Evolutionary conservation across 148 eudicot species (phyloP).

Genomic region (Vaccinium macrocarpon): DNA sequence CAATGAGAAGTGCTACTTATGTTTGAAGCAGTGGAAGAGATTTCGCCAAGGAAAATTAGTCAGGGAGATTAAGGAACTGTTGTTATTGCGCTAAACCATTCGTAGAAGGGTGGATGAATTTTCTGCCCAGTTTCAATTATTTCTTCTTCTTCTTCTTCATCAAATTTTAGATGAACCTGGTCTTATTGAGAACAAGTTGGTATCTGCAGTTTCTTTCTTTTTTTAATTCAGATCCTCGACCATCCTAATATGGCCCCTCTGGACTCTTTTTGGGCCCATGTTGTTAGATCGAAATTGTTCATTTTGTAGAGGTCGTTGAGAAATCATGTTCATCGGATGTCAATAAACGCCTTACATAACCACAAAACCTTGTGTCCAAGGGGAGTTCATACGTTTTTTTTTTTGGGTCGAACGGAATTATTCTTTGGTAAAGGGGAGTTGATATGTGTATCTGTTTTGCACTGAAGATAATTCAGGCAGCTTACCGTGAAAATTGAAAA

Average conservation of each 20-base stretch:
- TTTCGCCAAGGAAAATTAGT: slow-evolving; percentile 10
- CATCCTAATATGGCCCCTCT: background rate
- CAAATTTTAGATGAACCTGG: background rate
- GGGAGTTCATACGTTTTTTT: too few relatives aligned
- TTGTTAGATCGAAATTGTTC: background rate
- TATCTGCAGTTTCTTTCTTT: background rate
- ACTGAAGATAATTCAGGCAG: too few relatives aligned
- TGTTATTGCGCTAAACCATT: background rate
- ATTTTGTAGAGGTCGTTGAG: background rate
- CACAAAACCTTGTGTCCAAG: too few relatives aligned
- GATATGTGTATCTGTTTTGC: too few relatives aligned
- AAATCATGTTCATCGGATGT: background rate
- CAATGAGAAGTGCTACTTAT: background rate
- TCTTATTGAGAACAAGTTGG: background rate
- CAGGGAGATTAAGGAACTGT: slow-evolving; percentile 8
- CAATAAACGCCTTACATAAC: background rate
- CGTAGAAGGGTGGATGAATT: slow-evolving; percentile 17
- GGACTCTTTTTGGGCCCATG: background rate
- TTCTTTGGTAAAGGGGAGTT: too few relatives aligned
- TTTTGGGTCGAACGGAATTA: too few relatives aligned
- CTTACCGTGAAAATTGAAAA: too few relatives aligned
- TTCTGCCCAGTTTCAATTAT: slow-evolving; percentile 2
- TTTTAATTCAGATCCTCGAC: background rate
- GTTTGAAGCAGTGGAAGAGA: background rate
- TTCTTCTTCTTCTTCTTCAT: slow-evolving; percentile 3